phyloP scores from a whole-genome alignment of 768 basidiomycete genomes.

The Harrya chromipes region DNA sequence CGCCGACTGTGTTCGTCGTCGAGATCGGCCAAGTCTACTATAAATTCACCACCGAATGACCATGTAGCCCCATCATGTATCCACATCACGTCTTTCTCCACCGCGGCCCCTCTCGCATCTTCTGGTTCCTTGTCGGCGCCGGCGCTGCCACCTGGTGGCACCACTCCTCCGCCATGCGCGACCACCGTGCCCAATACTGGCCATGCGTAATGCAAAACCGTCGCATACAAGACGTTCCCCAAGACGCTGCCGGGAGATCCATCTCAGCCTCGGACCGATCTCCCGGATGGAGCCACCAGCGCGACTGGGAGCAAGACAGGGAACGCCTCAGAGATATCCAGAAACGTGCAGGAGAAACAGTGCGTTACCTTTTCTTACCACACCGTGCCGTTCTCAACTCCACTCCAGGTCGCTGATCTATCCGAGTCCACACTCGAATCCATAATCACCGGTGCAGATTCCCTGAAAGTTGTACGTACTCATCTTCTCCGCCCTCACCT shows the following conservation, averaged over 20 bases:
- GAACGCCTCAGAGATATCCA: constrained; percentile 45
- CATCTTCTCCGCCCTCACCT: background rate
- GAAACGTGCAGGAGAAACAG: constrained; percentile 49
- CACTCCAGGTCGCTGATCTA: constrained; percentile 50
- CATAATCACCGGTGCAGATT: constrained; percentile 53
- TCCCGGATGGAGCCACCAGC: constrained; percentile 23
- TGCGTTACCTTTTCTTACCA: constrained; percentile 16
- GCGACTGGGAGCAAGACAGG: constrained; percentile 47
- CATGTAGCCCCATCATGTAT: constrained; percentile 18
- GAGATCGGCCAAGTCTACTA: constrained; percentile 4
- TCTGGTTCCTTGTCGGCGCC: constrained; percentile 71
- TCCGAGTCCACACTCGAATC: constrained; percentile 68
- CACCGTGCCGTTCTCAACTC: background rate
- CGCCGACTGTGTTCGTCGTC: constrained; percentile 28
- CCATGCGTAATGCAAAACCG: constrained; percentile 27
- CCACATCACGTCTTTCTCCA: constrained; percentile 23
- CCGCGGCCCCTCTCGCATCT: constrained; percentile 51
- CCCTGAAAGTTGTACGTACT: constrained; percentile 54
- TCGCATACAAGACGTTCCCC: constrained; percentile 16
- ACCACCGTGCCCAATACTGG: constrained; percentile 34
- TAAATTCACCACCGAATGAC: constrained; percentile 3
- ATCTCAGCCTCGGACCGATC: constrained; percentile 4
- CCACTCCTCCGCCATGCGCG: constrained; percentile 42
- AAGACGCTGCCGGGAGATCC: constrained; percentile 6
- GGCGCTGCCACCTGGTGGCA: constrained; percentile 36